Evolutionary conservation across 2,329 filamentous ascomycete species (phyloP).

Genomic region (Blumeria graminis): DNA sequence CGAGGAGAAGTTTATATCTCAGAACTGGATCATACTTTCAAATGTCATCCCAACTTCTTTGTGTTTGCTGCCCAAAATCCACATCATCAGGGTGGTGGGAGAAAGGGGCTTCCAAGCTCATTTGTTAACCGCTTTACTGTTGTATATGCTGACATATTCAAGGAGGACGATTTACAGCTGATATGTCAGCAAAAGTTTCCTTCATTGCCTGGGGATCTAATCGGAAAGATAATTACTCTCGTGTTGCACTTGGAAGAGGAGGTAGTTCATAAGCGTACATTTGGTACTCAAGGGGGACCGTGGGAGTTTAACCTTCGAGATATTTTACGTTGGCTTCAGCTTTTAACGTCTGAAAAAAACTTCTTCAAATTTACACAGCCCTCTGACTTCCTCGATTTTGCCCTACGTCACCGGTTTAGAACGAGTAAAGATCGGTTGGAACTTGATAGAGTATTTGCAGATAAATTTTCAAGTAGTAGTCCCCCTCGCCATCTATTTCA

Average conservation of each 20-base stretch:
- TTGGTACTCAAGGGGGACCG: conserved; percentile 44
- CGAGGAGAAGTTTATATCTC: conserved; percentile 88
- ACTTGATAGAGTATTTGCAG: conserved; percentile 39
- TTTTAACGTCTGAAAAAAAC: conserved; percentile 36
- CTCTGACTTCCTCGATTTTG: conserved; percentile 54
- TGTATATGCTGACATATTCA: conserved; percentile 85
- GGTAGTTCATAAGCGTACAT: conserved; percentile 32
- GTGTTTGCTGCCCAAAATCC: conserved; percentile 95
- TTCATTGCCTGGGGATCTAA: conserved; percentile 28
- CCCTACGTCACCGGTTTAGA: conserved; percentile 77
- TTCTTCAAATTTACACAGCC: conserved; percentile 34
- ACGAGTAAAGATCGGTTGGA: conserved; percentile 39
- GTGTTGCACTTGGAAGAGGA: conserved; percentile 57
- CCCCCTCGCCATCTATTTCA: conserved; percentile 41
- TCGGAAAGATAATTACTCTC: conserved; percentile 49
- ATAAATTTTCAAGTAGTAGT: conserved; percentile 27
- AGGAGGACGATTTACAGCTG: conserved; percentile 50
- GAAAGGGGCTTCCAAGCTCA: conserved; percentile 81
- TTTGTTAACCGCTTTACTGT: conserved; percentile 98
- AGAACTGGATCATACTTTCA: conserved; percentile 84
- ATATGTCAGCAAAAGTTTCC: conserved; percentile 67
- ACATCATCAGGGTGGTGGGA: conserved; percentile 84
- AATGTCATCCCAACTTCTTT: conserved; percentile 69
- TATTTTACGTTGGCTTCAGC: conserved; percentile 62
- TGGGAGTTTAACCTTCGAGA: conserved; percentile 96